These are phyloP conservation scores for Carpinus viminea DNA, from an alignment of 306 rosid genomes.

Conservation along the genomic window DNA sequence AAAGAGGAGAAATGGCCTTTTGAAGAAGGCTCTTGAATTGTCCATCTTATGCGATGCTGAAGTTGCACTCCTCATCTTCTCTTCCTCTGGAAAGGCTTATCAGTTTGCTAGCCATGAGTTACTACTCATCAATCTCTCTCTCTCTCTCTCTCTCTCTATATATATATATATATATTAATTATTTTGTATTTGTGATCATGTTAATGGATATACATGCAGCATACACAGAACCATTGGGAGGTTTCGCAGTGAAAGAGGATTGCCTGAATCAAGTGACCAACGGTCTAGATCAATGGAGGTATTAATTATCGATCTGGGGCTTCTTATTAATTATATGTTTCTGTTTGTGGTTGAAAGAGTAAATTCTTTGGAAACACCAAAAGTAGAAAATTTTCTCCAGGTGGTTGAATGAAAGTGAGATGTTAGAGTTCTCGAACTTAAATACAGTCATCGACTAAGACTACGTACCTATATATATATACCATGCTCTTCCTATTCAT, in stretches of 20 bases:
- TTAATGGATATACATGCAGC: constrained; percentile 27
- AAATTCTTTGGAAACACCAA: neutral
- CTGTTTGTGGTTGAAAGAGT: neutral
- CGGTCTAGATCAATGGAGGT: constrained; percentile 35
- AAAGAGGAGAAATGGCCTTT: constrained; percentile 51
- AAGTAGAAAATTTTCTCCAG: neutral
- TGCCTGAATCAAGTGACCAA: constrained; percentile 29
- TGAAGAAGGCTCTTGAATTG: constrained; percentile 60
- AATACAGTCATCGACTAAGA: neutral
- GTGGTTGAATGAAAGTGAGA: neutral
- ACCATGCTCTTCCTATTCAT: too few relatives aligned
- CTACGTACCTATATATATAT: neutral
- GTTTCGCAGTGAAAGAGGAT: constrained; percentile 41
- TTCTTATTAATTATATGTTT: neutral
- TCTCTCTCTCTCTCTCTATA: neutral
- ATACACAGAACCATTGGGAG: constrained; percentile 45
- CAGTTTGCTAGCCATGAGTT: constrained; percentile 58
- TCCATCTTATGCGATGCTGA: constrained; percentile 59
- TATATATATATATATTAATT: too few relatives aligned
- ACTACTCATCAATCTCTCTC: neutral
- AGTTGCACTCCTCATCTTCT: constrained; percentile 48
- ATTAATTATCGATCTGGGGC: neutral
- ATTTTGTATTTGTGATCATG: neutral
- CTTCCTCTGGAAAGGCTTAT: constrained; percentile 49
- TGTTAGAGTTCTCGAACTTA: neutral